Evolutionary conservation across 2,329 filamentous ascomycete genomes (phyloP).

Genomic region (Canariomyces notabilis): DNA sequence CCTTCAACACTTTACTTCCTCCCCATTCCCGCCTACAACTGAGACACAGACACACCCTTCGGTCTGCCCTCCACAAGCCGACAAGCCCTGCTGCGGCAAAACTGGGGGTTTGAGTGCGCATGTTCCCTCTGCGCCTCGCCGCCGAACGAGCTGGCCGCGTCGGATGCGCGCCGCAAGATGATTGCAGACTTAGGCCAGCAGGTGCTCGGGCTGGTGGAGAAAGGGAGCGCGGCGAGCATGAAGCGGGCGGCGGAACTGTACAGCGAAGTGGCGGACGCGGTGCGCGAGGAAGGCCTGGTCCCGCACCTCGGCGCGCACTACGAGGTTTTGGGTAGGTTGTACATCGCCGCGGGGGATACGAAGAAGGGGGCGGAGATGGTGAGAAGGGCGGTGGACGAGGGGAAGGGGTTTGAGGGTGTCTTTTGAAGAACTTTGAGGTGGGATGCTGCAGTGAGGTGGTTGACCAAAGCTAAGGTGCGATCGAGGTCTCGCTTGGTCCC

Average conservation of each 20-base stretch:
- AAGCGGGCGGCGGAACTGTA: conserved; percentile 13
- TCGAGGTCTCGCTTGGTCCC: no score
- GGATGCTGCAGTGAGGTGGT: no score
- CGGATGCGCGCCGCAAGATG: conserved; percentile 24
- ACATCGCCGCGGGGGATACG: conserved; percentile 18
- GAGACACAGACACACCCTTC: conserved; percentile 17
- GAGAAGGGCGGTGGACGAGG: conserved; percentile 19
- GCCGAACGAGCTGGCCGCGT: conserved; percentile 11
- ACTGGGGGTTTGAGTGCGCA: conserved; percentile 29
- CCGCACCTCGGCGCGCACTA: conserved; percentile 28
- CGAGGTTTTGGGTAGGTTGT: conserved; percentile 26
- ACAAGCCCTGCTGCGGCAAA: conserved; percentile 12
- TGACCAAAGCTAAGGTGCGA: no score
- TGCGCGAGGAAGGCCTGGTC: conserved; percentile 23
- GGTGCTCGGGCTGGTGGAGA: conserved; percentile 17
- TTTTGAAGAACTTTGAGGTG: no score
- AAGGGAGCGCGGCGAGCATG: conserved; percentile 13
- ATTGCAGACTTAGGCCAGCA: conserved; percentile 13
- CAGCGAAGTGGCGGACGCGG: conserved; percentile 19
- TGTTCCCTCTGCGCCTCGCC: conserved; percentile 24
- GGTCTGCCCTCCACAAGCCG: conserved; percentile 24
- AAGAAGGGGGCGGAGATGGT: conserved; percentile 21
- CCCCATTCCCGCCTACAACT: neutral
- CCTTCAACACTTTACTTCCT: neutral
- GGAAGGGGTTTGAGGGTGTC: conserved; percentile 13